These are phyloP conservation scores for Linaria vulgaris DNA, from an alignment of 257 asterid species.

Conservation along the genomic window DNA sequence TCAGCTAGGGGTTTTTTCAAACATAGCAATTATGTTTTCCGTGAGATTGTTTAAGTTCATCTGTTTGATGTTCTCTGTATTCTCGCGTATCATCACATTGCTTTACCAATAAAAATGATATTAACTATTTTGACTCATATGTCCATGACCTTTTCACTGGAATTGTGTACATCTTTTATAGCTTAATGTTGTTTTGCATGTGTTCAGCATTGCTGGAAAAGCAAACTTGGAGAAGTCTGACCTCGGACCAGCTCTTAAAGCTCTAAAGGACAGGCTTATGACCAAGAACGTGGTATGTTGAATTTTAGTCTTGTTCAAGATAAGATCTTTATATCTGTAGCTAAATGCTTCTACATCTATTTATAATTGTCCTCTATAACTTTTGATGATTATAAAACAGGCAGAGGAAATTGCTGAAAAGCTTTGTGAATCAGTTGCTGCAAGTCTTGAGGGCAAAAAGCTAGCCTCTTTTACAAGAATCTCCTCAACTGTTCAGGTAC, in stretches of 20 bases:
- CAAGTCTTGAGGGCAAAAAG: slow-evolving; percentile 92
- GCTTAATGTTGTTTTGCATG: background rate
- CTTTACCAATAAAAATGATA: background rate
- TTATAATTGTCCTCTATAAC: background rate
- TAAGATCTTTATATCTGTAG: too few relatives aligned
- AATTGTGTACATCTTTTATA: background rate
- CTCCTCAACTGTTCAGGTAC: slow-evolving; percentile 93
- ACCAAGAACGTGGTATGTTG: slow-evolving; percentile 94
- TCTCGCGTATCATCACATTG: background rate
- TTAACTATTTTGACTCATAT: background rate
- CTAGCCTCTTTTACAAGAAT: slow-evolving; percentile 87
- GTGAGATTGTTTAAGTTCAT: too few relatives aligned
- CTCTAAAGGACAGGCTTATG: slow-evolving; percentile 98
- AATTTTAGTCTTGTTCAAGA: slow-evolving; percentile 10
- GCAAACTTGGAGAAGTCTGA: slow-evolving; percentile 86
- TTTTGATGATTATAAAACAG: slow-evolving; percentile 36
- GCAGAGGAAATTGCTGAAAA: slow-evolving; percentile 99
- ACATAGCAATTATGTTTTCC: too few relatives aligned
- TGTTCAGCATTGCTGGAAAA: slow-evolving; percentile 83
- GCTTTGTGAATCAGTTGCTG: slow-evolving; percentile 95
- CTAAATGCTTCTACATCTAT: background rate
- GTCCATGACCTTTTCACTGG: background rate
- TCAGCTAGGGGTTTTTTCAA: too few relatives aligned
- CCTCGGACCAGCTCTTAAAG: slow-evolving; percentile 89
- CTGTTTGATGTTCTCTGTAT: background rate